Conservation (phyloP, 176 grass and related monocot species). For the Oryza rufipogon region DNA sequence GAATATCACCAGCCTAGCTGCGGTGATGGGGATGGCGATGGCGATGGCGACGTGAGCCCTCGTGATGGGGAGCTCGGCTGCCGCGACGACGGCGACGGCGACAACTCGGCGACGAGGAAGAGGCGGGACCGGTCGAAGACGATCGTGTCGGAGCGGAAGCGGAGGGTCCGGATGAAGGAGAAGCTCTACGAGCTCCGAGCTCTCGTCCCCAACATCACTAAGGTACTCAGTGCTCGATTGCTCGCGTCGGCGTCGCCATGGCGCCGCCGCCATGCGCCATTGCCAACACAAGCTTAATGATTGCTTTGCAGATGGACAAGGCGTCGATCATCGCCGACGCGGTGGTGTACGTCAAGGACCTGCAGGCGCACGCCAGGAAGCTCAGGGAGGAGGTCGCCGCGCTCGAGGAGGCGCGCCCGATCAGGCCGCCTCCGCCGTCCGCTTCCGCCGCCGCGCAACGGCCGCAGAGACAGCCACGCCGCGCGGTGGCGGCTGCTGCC, state of each 20-base stretch:
- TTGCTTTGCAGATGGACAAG: constrained; percentile 83
- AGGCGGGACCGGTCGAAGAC: constrained; percentile 89
- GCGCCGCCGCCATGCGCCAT: too few relatives aligned
- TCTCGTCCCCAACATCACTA: constrained; percentile 92
- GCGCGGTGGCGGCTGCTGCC: background rate
- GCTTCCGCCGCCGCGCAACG: background rate
- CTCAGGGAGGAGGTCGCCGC: constrained; percentile 62
- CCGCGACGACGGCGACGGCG: constrained; percentile 39
- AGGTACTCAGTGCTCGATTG: constrained; percentile 29
- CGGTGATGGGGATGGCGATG: constrained; percentile 3
- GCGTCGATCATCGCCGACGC: constrained; percentile 94
- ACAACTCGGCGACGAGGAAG: constrained; percentile 37
- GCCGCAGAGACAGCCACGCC: background rate
- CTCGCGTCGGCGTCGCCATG: too few relatives aligned
- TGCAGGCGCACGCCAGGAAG: constrained; percentile 68
- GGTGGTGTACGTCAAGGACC: constrained; percentile 65
- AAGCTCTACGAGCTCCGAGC: constrained; percentile 88
- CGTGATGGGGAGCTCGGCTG: constrained; percentile 9
- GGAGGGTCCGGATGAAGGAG: constrained; percentile 94
- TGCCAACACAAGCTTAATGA: too few relatives aligned
- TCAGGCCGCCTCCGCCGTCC: background rate
- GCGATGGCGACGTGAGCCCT: constrained; percentile 41
- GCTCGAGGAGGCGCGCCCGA: constrained; percentile 66
- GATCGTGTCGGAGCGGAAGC: constrained; percentile 81
- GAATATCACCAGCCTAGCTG: background rate